Percentiles rank a stretch among this genome's conserved stretches.
Conservation (phyloP, 2,329 filamentous ascomycete genomes). For the Pyrenophora tritici-repentis region DNA sequence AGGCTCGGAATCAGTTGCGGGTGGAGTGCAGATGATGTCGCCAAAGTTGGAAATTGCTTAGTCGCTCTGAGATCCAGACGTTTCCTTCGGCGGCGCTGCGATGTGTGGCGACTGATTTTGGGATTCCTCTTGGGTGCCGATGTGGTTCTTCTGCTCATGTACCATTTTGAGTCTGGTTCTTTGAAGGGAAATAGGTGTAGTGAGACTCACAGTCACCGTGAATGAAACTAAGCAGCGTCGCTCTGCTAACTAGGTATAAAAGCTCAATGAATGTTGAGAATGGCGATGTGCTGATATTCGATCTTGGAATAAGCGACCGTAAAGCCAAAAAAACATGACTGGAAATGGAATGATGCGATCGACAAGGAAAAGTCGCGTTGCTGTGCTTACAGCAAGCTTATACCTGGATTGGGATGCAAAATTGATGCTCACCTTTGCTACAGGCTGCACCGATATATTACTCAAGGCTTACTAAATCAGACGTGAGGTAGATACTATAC, state of each 20-base stretch:
- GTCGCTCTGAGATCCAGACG: not conserved
- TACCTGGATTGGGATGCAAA: not conserved
- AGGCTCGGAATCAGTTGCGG: slow-evolving; percentile 1
- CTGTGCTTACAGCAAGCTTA: not conserved
- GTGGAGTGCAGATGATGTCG: slow-evolving; percentile 13
- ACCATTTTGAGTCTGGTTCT: slow-evolving; percentile 2
- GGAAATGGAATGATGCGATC: not conserved
- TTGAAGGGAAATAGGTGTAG: not conserved
- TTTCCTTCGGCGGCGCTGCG: not conserved
- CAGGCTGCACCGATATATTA: no score
- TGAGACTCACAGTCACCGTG: slow-evolving; percentile 1
- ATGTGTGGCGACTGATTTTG: no score
- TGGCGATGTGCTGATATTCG: not conserved
- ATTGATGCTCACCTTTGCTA: not conserved
- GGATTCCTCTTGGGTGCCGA: no score
- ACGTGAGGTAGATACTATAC: not conserved
- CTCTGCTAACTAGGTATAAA: not conserved
- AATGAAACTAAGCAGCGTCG: no score
- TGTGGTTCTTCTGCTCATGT: not conserved
- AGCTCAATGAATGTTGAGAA: not conserved
- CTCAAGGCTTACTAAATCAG: not conserved
- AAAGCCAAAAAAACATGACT: not conserved
- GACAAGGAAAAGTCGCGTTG: not conserved
- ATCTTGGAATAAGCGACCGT: not conserved
- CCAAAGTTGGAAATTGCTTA: not conserved